Percentiles rank a stretch among this genome's conserved stretches.
These are phyloP conservation scores for Carex scoparia DNA, from an alignment of 176 grass and related monocot genomes.

Conservation along the genomic window DNA sequence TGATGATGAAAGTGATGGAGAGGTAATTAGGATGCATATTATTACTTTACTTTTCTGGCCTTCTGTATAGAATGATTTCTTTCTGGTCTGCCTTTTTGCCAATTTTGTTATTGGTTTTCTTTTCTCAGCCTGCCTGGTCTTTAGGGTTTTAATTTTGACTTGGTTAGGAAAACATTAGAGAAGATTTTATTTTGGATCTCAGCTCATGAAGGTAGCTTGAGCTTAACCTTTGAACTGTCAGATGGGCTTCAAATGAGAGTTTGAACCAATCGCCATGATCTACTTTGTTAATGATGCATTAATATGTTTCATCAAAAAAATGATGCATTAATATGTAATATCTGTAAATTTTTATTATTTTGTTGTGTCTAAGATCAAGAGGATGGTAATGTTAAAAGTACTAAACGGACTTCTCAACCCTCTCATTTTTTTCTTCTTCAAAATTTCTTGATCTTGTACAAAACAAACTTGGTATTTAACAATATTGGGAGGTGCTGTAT, in stretches of 20 bases:
- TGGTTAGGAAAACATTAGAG: not conserved
- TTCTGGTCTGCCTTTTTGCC: not conserved
- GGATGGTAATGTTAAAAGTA: not conserved
- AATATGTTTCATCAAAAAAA: too few species aligned
- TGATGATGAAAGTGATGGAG: slow-evolving; percentile 93
- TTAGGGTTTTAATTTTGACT: not conserved
- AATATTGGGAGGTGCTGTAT: too few species aligned
- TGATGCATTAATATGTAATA: not conserved
- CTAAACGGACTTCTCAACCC: not conserved
- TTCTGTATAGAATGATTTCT: not conserved
- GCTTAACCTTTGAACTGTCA: not conserved
- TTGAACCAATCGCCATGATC: not conserved
- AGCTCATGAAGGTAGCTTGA: not conserved
- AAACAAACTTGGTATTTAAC: not conserved
- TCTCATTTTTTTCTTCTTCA: not conserved
- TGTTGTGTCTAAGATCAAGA: not conserved
- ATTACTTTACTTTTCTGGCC: slow-evolving; percentile 1
- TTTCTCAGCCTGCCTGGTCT: not conserved
- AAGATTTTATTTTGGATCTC: not conserved
- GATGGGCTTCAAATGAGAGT: not conserved
- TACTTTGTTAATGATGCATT: not conserved
- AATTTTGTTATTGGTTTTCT: not conserved
- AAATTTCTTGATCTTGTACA: not conserved
- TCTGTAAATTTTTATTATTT: not conserved
- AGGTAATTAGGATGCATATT: slow-evolving; percentile 43